These are phyloP conservation scores for Penicillium odoratum DNA, from an alignment of 495 filamentous ascomycete genomes.

Conservation along the genomic window DNA sequence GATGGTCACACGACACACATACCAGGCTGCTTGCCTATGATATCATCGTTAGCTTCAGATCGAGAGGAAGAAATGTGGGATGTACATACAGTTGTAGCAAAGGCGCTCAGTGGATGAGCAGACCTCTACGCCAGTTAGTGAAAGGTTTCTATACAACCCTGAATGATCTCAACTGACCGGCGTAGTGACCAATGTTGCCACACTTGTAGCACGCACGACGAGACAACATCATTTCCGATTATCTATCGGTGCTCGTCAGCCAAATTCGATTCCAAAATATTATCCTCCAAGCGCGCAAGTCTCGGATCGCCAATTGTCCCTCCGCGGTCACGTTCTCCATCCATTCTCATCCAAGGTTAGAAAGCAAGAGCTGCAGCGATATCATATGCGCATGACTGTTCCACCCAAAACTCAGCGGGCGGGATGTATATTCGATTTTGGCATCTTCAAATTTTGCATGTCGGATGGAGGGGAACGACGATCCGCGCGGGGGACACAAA, in stretches of 20 bases:
- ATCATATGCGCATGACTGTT: not conserved
- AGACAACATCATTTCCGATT: conserved; percentile 84
- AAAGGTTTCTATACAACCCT: not conserved
- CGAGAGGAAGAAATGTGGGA: conserved; percentile 10
- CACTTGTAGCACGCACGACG: conserved; percentile 99
- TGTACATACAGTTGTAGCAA: conserved; percentile 95
- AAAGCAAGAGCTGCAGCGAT: not conserved
- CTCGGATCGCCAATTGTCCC: not conserved
- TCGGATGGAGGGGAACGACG: conserved; percentile 17
- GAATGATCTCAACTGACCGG: conserved; percentile 53
- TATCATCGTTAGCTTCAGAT: conserved; percentile 29
- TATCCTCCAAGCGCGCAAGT: not conserved
- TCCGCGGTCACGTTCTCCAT: not conserved
- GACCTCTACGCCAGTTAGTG: conserved; percentile 61
- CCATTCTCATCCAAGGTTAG: not conserved
- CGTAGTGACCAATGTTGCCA: conserved; percentile 98
- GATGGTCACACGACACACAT: conserved; percentile 29
- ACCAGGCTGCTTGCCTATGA: conserved; percentile 82
- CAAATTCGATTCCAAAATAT: not conserved
- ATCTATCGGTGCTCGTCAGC: not conserved
- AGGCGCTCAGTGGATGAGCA: conserved; percentile 95
- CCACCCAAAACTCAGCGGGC: not conserved
- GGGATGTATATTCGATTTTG: not conserved
- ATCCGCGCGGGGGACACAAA: conserved; percentile 14
- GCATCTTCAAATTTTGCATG: conserved; percentile 7